Evolutionary conservation across 441 rosid genomes (phyloP).

Genomic region (Breynia disticha): DNA sequence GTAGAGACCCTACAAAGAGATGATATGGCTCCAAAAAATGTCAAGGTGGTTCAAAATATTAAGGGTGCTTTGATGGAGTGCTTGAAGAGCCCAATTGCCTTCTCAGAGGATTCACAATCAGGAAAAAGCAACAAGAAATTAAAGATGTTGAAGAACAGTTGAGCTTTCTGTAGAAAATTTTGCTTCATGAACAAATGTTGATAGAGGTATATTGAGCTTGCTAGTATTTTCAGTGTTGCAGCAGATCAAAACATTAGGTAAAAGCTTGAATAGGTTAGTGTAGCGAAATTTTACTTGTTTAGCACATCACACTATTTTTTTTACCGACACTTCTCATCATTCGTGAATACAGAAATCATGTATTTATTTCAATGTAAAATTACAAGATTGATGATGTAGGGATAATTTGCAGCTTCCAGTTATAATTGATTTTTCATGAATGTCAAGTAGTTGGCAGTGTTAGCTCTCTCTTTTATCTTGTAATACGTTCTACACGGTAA

Average conservation of each 20-base stretch:
- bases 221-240: too few relatives aligned
- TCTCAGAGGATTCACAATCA: constrained; percentile 5
- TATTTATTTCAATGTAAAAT: not conserved
- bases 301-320: not conserved
- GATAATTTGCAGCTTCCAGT: too few relatives aligned
- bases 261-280: not conserved
- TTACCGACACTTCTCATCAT: not conserved
- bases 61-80: constrained; percentile 7
- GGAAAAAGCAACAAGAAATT: constrained; percentile 10
- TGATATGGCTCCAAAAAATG: constrained; percentile 10
- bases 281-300: not conserved
- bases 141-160: not conserved
- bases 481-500: too few relatives aligned
- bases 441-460: too few relatives aligned
- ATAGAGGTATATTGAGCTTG: too few relatives aligned
- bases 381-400: not conserved
- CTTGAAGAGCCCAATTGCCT: constrained; percentile 12
- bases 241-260: not conserved
- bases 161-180: not conserved
- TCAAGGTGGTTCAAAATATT: constrained; percentile 8
- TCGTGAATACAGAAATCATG: not conserved
- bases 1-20: constrained; percentile 25
- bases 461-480: too few relatives aligned
- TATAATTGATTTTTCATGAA: too few relatives aligned
- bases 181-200: not conserved